These are phyloP conservation scores for Ascochyta viciae-villosae DNA, from an alignment of 2,329 filamentous ascomycete genomes.

Conservation along the genomic window DNA sequence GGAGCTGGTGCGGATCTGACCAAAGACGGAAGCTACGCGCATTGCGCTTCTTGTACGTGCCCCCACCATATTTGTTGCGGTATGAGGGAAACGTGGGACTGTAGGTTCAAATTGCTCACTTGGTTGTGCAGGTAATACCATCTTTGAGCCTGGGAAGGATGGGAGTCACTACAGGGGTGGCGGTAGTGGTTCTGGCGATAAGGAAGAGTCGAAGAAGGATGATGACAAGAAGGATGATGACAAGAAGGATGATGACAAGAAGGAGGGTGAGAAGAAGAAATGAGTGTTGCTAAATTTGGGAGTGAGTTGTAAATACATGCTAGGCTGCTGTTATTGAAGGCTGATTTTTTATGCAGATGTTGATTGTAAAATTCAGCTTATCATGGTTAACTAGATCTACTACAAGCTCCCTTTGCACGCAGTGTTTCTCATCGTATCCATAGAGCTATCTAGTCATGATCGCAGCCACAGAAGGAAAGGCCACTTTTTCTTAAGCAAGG, in stretches of 20 bases:
- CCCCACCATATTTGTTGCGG: background rate
- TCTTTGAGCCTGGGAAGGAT: constrained; percentile 40
- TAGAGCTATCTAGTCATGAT: background rate
- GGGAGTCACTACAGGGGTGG: constrained; percentile 33
- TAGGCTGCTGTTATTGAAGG: background rate
- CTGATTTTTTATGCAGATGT: background rate
- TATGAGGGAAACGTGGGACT: background rate
- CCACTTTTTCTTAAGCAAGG: background rate
- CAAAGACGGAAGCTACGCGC: constrained; percentile 38
- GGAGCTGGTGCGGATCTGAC: constrained; percentile 37
- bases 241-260: constrained; percentile 15
- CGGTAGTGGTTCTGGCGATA: constrained; percentile 36
- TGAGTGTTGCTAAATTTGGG: background rate
- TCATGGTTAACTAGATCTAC: too few relatives aligned
- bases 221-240: constrained; percentile 20
- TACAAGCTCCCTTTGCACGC: too few relatives aligned
- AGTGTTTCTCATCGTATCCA: too few relatives aligned
- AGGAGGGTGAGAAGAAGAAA: constrained; percentile 17
- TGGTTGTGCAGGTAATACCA: constrained; percentile 28
- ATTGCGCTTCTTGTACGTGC: constrained; percentile 39
- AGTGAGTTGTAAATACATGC: background rate
- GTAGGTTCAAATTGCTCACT: background rate
- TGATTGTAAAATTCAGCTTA: background rate
- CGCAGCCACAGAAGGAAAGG: background rate
- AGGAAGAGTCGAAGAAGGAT: constrained; percentile 30